Base-by-base conservation (phyloP, 2,329 filamentous ascomycete genomes). In the Parascedosporium putredinis region DNA sequence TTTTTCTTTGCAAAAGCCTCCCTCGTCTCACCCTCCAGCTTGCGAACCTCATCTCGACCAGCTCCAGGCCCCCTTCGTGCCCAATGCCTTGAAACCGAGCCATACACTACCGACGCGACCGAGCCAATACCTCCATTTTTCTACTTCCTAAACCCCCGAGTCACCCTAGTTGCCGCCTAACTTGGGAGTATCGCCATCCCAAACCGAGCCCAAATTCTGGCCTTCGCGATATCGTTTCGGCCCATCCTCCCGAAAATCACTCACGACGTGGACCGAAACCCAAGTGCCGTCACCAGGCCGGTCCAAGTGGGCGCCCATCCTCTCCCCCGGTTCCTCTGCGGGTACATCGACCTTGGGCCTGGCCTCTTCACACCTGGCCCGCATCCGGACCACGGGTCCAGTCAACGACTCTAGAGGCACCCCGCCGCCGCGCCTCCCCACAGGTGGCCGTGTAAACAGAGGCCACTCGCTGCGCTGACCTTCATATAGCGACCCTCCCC, bases 371-470 rank as follows among this genome's bases (percentile, higher is more conserved):
- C 12, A 14, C 18, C 22, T 20, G 42, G 14, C 23, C n/a, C 22
- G 42, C 42, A 10, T 45, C 14, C 25, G 6, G 42, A n/a, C 33
- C 24, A 29, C 33, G n/a, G 10, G 38, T n/a, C 14, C 23, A 3
- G n/a, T 25, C n/a, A n/a, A n/a, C n/a, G n/a, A n/a, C n/a, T n/a
- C n/a, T 48, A 16, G 22, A 22, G 45, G 31, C 34, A 27, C 29
- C 31, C 24, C 20, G 18, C n/a, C n/a, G n/a, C n/a, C n/a, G n/a
- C n/a, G 33, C 31, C n/a, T 10, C 34, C 33, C 20, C 20, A 16
- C 16, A 20, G 38, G 18, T 48, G 46, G 46, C 31, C 33, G n/a
- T 48, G 46, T 48, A 48, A 48, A 48, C 46, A 48, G 22, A 38
- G 46, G 46, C 46, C 46, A 18, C 14, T 7, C n/a, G n/a, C 31